Conservation (phyloP, 805 yeast species). For the Candida sonorensis region DNA sequence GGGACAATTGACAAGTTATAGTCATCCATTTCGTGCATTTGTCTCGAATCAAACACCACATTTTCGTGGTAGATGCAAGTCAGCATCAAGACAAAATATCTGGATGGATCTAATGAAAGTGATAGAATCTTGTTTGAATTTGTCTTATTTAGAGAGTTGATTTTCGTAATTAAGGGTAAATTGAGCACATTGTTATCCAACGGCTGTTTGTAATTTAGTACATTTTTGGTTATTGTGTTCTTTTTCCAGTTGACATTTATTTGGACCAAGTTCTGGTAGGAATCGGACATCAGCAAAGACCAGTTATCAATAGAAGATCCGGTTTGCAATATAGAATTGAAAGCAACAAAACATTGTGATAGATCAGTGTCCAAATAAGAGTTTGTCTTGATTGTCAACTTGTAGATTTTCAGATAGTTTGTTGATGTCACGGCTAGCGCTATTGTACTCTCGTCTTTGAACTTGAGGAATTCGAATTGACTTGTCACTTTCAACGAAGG, state of each 20-base stretch:
- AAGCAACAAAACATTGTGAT: slow-evolving; percentile 6
- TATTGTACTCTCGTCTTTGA: slow-evolving; percentile 2
- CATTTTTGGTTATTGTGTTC: not conserved
- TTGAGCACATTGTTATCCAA: too few species aligned
- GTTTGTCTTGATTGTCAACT: slow-evolving; percentile 1
- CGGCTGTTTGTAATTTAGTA: slow-evolving; percentile 8
- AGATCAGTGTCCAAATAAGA: slow-evolving; percentile 1
- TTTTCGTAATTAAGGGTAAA: slow-evolving; percentile 7
- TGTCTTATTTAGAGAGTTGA: slow-evolving; percentile 8
- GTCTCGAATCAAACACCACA: slow-evolving; percentile 8
- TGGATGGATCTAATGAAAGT: slow-evolving; percentile 7
- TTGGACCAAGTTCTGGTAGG: slow-evolving; percentile 5
- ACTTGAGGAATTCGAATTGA: slow-evolving; percentile 5
- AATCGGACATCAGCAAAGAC: slow-evolving; percentile 7
- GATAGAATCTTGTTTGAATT: slow-evolving; percentile 5
- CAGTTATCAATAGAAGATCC: slow-evolving; percentile 1
- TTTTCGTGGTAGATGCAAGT: slow-evolving; percentile 4
- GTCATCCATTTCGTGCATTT: slow-evolving; percentile 8
- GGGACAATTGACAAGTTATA: slow-evolving; percentile 7
- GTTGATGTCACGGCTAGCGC: slow-evolving; percentile 5
- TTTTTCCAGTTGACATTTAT: slow-evolving; percentile 6
- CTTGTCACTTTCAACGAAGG: slow-evolving; percentile 6
- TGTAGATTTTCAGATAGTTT: slow-evolving; percentile 2
- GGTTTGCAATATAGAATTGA: slow-evolving; percentile 11
- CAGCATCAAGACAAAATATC: slow-evolving; percentile 6